Percentiles rank a stretch among this genome's conserved stretches.
Conservation (phyloP, 2,329 filamentous ascomycete species). For the Colletotrichum viniferum region DNA sequence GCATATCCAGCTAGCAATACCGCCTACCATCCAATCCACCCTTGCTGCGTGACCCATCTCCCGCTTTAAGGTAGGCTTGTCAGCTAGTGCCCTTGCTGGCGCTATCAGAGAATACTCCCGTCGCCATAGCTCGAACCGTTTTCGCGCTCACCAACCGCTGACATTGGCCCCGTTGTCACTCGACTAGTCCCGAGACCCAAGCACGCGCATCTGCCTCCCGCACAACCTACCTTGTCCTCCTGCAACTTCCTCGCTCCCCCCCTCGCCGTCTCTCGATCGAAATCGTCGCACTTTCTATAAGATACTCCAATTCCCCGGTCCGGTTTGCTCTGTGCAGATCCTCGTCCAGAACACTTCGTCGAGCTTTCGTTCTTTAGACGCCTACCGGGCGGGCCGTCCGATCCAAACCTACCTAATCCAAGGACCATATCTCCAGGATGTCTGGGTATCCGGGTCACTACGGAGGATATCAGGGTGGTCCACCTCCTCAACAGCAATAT, state of each 20-base stretch:
- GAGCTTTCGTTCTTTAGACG: background rate
- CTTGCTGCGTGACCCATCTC: slow-evolving; percentile 12
- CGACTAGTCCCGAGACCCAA: slow-evolving; percentile 9
- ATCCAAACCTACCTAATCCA: background rate
- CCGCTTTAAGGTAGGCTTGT: slow-evolving; percentile 1
- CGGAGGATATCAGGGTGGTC: slow-evolving; percentile 46
- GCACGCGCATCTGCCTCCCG: slow-evolving; percentile 2
- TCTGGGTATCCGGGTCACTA: slow-evolving; percentile 65
- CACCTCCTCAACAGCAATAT: slow-evolving; percentile 36
- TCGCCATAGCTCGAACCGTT: background rate
- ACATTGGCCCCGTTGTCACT: slow-evolving; percentile 3
- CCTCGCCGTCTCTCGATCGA: background rate
- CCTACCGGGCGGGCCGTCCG: background rate
- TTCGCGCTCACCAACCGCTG: slow-evolving; percentile 2
- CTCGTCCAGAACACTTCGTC: background rate
- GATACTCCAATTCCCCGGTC: background rate
- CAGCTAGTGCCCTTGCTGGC: background rate
- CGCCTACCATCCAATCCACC: background rate
- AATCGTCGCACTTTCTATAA: background rate
- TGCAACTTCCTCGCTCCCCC: background rate
- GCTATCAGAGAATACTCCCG: background rate
- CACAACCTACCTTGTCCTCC: background rate
- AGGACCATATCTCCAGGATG: slow-evolving; percentile 44
- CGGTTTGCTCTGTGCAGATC: background rate
- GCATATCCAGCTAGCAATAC: background rate